Percentiles rank a stretch among this genome's conserved stretches.
phyloP scores from a whole-genome alignment of 2,329 filamentous ascomycete species.

The Fusarium verticillioides region DNA sequence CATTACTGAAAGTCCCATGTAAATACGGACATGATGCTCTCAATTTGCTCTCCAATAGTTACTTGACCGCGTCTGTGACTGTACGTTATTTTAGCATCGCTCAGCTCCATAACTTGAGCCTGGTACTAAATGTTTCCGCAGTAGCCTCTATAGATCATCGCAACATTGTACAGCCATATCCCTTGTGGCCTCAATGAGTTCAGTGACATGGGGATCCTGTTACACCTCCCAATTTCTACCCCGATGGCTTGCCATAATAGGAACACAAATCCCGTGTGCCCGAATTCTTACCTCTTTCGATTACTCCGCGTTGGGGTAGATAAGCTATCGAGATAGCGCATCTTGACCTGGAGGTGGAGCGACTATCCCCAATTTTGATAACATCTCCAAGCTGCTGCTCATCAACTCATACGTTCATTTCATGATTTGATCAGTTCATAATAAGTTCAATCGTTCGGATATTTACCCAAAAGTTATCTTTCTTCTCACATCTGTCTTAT shows the following conservation, averaged over 20 bases:
- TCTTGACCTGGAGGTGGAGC: not conserved
- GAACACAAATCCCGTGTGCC: not conserved
- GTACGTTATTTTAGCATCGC: too few species aligned
- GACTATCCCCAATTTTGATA: constrained; percentile 5
- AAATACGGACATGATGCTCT: not conserved
- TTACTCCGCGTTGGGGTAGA: constrained; percentile 2
- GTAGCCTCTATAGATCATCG: not conserved
- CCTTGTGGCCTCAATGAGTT: not conserved
- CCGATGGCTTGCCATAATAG: not conserved
- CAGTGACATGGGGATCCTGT: not conserved
- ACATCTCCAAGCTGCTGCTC: not conserved
- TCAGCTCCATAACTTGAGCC: too few species aligned
- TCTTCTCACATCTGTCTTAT: not conserved
- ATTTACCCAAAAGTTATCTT: rapidly evolving
- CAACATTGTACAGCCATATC: not conserved
- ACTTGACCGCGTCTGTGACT: not conserved
- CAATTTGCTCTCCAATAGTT: not conserved
- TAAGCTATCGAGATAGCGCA: constrained; percentile 1
- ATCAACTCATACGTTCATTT: not conserved
- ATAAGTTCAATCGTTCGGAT: not conserved
- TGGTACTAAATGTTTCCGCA: not conserved
- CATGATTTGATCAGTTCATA: not conserved
- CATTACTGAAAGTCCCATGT: not conserved
- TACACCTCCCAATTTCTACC: not conserved
- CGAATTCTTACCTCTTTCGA: not conserved